Evolutionary conservation across 2,329 filamentous ascomycete genomes (phyloP), one percentile per base, ranked within the genome.

Genomic region (Thielaviopsis euricoi): DNA sequence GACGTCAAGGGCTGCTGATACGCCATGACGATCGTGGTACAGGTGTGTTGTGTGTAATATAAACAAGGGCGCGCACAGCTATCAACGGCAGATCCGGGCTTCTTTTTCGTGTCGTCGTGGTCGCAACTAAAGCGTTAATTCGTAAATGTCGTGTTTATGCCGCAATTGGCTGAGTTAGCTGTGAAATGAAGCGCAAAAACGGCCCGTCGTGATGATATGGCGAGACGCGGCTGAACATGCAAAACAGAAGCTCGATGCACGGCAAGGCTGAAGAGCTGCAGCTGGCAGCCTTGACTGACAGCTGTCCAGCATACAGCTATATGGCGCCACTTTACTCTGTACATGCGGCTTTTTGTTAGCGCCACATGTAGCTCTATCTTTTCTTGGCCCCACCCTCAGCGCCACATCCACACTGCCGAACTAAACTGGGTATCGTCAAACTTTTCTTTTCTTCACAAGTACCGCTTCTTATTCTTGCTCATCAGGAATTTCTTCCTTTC

Each of bases 1-100:
- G 51, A 53, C 37, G 51, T 58, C 37, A 58, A 54, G 19, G 43
- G 46, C 37, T 54, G 52, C 69, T 81, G 78, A 62, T 77, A 73
- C 60, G 78, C 75, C 79, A 81, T 81, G 61, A 33, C 70, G 61
- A 59, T 58, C 61, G 56, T 22, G n/a, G 53, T 56, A 56, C 49
- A 60, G 40, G 48, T 59, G 60, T 25, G 52, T 17, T 54, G 17
- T 52, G 21, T 17, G 23, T 37, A 54, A 46, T 12, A 22, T 33
- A 37, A 33, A 22, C 37, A 54, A 57, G 43, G 56, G 49, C 4
- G 26, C 13, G 50, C 25, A 23, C 13, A 50, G 50, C 53, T 21
- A 25, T 52, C 21, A 19, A 19, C 22, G 52, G 52, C 21, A 23
- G 15, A n/a, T 43, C 6, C 4, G 2, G 37, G 37, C 37, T 43